Base-by-base conservation (phyloP, 2,329 filamentous ascomycete genomes). In the Phialemoniopsis sp. region DNA sequence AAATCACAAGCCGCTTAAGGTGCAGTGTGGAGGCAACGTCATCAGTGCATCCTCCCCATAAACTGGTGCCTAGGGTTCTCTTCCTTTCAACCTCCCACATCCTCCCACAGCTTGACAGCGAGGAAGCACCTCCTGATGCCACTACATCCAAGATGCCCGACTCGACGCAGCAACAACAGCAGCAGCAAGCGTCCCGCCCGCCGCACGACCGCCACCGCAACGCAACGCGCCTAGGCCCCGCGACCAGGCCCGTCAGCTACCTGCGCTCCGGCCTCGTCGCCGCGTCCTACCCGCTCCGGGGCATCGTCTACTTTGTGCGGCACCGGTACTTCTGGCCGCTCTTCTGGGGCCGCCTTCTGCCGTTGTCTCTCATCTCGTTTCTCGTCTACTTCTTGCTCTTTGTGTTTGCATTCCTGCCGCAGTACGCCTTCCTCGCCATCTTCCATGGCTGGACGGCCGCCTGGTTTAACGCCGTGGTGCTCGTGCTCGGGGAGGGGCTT, bases 341-440 rank as follows among this genome's bases (percentile, higher is more conserved):
- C 2, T 85, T 95, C 48, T 70, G 78, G 41, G 73, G 85, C 17
- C 82, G 90, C 13, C 70, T 98, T 3, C 64, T 97, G 1, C 90
- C 91, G 0, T 74, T 95, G 19, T 78, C 87, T 3, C 67, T 96
- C 13, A 82, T 96, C 12, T 95, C 90, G 1, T 68, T 84, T 13
- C 79, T 93, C 39, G 85, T 96, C 13, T 87, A 95, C 46, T 68
- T 82, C n/a, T 70, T 94, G 15, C 78, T 97, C 15, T 97, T 97
- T 62, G 72, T 88, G 12, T 94, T 93, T 62, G 73, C 88, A 1
- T 97, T 95, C 51, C 66, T 96, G 3, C 91, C 91, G 0, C 88
- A 97, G 58, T 89, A 89, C 40, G 87, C 87, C 2, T 87, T 98
- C 53, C 76, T 98, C 16, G 82, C 86, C 13, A 78, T 97, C 49